Percentiles rank a stretch among this genome's conserved stretches.
phyloP scores from a whole-genome alignment of 2,329 filamentous ascomycete genomes.

The Leptographium radiaticola region DNA sequence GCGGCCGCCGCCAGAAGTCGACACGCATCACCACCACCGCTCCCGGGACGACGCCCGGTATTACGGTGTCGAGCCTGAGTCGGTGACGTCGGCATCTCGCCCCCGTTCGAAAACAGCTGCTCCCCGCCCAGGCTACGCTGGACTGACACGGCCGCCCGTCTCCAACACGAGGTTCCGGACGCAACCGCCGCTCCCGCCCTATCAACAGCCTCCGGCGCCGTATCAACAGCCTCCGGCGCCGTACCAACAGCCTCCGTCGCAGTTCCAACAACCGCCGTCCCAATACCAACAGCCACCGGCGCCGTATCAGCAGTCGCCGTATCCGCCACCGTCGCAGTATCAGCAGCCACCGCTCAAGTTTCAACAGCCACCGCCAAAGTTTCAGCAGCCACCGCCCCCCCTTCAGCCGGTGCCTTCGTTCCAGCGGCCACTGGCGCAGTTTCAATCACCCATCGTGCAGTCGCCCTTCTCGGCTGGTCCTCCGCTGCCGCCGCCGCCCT shows the following conservation, averaged over 20 bases:
- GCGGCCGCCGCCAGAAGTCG: constrained; percentile 20
- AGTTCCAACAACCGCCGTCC: not conserved
- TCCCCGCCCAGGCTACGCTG: constrained; percentile 25
- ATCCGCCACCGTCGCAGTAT: not conserved
- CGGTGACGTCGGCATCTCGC: constrained; percentile 18
- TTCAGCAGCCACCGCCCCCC: not conserved
- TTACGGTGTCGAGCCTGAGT: constrained; percentile 24
- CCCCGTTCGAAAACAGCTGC: constrained; percentile 24
- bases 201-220: not conserved
- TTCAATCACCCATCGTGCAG: not conserved
- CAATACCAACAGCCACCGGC: not conserved
- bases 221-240: constrained; percentile 11
- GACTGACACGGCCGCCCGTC: constrained; percentile 21
- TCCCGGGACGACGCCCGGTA: constrained; percentile 24
- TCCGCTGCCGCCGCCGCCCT: not conserved
- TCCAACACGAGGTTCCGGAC: constrained; percentile 20
- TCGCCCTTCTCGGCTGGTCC: not conserved
- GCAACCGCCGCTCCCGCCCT: not conserved
- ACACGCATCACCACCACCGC: constrained; percentile 15
- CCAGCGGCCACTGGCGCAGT: too few species aligned
- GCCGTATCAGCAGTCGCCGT: not conserved
- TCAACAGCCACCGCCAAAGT: not conserved
- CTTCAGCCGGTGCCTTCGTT: too few species aligned
- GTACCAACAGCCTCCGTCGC: constrained; percentile 14
- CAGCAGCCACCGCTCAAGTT: not conserved